Percentiles rank a stretch among this genome's conserved stretches.
These are phyloP conservation scores for Lentinus tigrinus DNA, from an alignment of 768 basidiomycete genomes.

Conservation along the genomic window DNA sequence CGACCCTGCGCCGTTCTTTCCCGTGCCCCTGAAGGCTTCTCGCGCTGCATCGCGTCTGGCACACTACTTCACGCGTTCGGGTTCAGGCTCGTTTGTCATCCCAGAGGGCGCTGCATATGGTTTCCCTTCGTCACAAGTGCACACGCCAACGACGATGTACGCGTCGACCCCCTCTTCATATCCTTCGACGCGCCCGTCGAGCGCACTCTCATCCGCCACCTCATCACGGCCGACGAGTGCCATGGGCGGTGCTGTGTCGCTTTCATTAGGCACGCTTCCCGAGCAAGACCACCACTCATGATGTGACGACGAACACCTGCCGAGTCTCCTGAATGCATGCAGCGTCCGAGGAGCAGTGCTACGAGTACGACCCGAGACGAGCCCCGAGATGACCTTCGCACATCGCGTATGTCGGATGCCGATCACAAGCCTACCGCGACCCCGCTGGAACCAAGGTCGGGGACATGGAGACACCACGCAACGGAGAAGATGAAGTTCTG, in stretches of 20 bases:
- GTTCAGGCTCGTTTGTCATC: constrained; percentile 22
- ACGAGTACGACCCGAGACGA: constrained; percentile 2
- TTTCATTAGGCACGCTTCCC: constrained; percentile 5
- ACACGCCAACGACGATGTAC: not conserved
- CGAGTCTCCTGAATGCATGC: not conserved
- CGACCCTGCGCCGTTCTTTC: constrained; percentile 18
- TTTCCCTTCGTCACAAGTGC: constrained; percentile 8
- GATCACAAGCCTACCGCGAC: not conserved
- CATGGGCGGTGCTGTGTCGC: constrained; percentile 16
- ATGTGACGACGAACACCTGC: not conserved
- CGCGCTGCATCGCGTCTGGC: constrained; percentile 20
- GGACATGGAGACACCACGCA: not conserved
- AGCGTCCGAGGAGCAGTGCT: not conserved
- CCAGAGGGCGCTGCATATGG: constrained; percentile 2
- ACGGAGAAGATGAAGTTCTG: not conserved
- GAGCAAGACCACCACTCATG: constrained; percentile 18
- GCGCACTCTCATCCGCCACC: constrained; percentile 17
- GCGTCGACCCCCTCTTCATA: constrained; percentile 16
- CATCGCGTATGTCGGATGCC: not conserved
- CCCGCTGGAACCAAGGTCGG: not conserved
- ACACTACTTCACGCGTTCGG: constrained; percentile 17
- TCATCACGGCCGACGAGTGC: constrained; percentile 24
- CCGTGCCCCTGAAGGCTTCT: constrained; percentile 19
- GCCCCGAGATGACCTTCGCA: not conserved
- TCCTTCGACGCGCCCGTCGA: constrained; percentile 21